A percentile compares a stretch with the other conserved stretches of the same genome.
These are phyloP conservation scores for Aspergillus neotritici DNA, from an alignment of 2,329 filamentous ascomycete species.

Conservation along the genomic window DNA sequence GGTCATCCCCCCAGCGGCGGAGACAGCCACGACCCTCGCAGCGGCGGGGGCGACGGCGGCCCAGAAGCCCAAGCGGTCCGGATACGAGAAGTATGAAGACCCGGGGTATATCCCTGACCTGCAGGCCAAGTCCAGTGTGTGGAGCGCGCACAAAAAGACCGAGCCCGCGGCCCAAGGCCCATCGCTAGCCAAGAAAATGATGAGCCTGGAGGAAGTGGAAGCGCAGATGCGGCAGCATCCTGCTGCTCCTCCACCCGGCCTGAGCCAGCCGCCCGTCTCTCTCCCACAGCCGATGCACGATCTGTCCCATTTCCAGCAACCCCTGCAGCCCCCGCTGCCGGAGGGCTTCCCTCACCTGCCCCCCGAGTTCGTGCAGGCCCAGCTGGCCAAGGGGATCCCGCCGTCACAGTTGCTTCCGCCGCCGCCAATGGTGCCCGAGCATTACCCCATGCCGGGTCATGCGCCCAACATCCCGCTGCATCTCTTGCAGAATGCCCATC, in stretches of 20 bases:
- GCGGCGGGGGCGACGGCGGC: conserved; percentile 30
- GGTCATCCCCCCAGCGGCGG: conserved; percentile 29
- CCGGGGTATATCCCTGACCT: conserved; percentile 81
- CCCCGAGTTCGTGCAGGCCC: conserved; percentile 46
- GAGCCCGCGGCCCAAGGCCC: conserved; percentile 19
- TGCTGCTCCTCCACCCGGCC: conserved; percentile 15
- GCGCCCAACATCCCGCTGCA: conserved; percentile 58
- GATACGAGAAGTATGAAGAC: conserved; percentile 88
- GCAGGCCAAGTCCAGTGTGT: conserved; percentile 87
- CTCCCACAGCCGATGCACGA: conserved; percentile 26
- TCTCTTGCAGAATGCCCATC: conserved; percentile 73
- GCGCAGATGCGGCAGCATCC: conserved; percentile 76
- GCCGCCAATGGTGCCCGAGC: conserved; percentile 39
- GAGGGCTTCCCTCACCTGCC: conserved; percentile 33
- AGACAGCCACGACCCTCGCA: conserved; percentile 40
- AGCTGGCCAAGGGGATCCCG: conserved; percentile 29
- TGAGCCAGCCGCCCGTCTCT: conserved; percentile 22
- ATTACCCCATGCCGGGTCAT: conserved; percentile 39
- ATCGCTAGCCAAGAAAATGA: conserved; percentile 64
- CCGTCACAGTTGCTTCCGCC: conserved; percentile 35
- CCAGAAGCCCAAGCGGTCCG: conserved; percentile 62
- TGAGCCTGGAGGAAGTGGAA: conserved; percentile 96
- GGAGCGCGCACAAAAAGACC: conserved; percentile 59
- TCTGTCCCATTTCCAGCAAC: conserved; percentile 27
- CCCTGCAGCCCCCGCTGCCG: conserved; percentile 27